Percentiles rank a stretch among this genome's conserved stretches.
Conservation (phyloP, 768 basidiomycete species). For the Rhodocollybia butyracea region DNA sequence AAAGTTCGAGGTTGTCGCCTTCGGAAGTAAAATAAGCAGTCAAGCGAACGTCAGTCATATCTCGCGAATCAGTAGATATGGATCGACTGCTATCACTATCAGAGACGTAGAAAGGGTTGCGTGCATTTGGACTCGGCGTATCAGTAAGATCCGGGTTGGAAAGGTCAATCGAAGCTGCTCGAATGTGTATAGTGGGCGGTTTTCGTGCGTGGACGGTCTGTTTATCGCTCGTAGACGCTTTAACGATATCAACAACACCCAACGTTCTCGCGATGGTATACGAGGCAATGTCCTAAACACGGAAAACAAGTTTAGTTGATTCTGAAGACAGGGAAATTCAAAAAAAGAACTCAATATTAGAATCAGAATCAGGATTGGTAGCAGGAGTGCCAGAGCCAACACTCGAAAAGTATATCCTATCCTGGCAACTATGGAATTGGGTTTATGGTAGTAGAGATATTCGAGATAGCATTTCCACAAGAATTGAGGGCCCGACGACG, state of each 20-base stretch:
- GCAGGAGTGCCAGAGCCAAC: slow-evolving; percentile 58
- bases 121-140: background rate
- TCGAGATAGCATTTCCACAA: slow-evolving; percentile 62
- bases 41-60: slow-evolving; percentile 16
- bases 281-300: slow-evolving; percentile 67
- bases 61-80: background rate
- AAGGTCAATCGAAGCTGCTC: slow-evolving; percentile 12
- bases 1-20: slow-evolving; percentile 48
- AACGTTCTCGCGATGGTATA: slow-evolving; percentile 83
- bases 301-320: slow-evolving; percentile 9
- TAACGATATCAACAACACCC: slow-evolving; percentile 71
- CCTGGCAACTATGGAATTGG: slow-evolving; percentile 64
- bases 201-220: slow-evolving; percentile 28
- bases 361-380: slow-evolving; percentile 56
- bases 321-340: slow-evolving; percentile 6
- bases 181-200: slow-evolving; percentile 31
- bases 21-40: slow-evolving; percentile 52
- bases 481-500: slow-evolving; percentile 35
- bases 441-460: slow-evolving; percentile 61
- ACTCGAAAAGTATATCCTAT: slow-evolving; percentile 63
- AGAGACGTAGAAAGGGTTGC: background rate
- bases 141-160: background rate
- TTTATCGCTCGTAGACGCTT: slow-evolving; percentile 69
- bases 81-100: background rate
- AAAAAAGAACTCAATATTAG: slow-evolving; percentile 45